phyloP scores from a whole-genome alignment of 2,329 filamentous ascomycete species.

The Pleurostoma richardsiae region DNA sequence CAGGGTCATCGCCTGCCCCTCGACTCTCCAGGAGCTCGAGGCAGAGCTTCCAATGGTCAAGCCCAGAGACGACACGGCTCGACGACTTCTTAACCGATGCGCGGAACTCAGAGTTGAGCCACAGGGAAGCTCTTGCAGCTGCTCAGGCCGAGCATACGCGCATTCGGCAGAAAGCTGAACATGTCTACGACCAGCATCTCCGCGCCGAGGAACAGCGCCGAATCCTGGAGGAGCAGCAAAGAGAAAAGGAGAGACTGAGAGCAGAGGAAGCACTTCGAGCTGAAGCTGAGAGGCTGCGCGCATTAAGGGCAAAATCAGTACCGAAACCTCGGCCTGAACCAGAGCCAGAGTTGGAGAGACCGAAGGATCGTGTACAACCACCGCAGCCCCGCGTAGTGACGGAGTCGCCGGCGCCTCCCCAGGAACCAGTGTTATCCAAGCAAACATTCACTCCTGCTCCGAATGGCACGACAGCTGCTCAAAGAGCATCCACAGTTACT shows the following conservation, averaged over 20 bases:
- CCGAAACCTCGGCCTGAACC: constrained; percentile 9
- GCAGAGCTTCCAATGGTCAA: constrained; percentile 2
- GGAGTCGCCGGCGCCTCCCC: too few species aligned
- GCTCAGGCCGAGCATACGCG: constrained; percentile 7
- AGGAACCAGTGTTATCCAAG: too few species aligned
- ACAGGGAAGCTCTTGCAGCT: constrained; percentile 7
- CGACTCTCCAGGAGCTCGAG: not conserved
- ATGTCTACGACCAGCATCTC: constrained; percentile 12
- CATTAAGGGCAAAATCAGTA: constrained; percentile 23
- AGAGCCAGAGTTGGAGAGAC: not conserved
- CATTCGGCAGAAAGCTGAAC: constrained; percentile 6
- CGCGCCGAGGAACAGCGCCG: constrained; percentile 13
- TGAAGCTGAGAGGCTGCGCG: constrained; percentile 17
- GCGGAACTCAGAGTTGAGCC: constrained; percentile 7
- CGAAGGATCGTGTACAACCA: too few species aligned
- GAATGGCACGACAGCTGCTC: too few species aligned
- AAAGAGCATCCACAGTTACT: too few species aligned
- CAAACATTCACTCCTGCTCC: too few species aligned
- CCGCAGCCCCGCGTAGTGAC: too few species aligned
- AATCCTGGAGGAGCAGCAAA: constrained; percentile 17
- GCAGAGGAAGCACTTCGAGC: constrained; percentile 17
- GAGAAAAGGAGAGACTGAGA: constrained; percentile 21
- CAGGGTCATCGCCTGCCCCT: constrained; percentile 7
- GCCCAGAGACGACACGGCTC: constrained; percentile 2
- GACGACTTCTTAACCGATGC: constrained; percentile 9